These are phyloP conservation scores for Telopea speciosissima DNA, from an alignment of 177 flowering plant species.

Conservation along the genomic window DNA sequence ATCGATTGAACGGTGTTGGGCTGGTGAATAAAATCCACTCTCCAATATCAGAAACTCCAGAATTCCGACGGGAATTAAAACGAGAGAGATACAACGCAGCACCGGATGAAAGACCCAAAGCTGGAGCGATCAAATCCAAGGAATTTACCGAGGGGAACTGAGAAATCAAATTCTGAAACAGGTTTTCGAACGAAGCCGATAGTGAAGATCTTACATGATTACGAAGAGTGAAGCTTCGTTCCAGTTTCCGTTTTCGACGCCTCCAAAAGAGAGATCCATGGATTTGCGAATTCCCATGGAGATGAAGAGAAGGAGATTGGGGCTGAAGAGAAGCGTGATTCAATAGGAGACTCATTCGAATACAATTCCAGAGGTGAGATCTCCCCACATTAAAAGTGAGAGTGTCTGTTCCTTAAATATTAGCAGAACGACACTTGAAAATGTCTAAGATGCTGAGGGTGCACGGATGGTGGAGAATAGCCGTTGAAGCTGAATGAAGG, in stretches of 20 bases:
- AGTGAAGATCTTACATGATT: neutral
- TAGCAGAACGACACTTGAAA: neutral
- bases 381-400: neutral
- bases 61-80: neutral
- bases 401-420: neutral
- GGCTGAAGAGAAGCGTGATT: constrained; percentile 3
- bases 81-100: constrained; percentile 30
- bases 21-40: constrained; percentile 71
- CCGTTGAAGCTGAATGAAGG: no score
- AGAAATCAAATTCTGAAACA: constrained; percentile 29
- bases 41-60: constrained; percentile 26
- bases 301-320: constrained; percentile 12
- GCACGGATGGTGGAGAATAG: neutral
- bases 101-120: constrained; percentile 59
- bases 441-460: neutral
- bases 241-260: constrained; percentile 21
- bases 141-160: constrained; percentile 35
- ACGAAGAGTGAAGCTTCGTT: neutral
- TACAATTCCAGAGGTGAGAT: neutral
- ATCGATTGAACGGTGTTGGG: constrained; percentile 91
- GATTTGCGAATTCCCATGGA: constrained; percentile 6
- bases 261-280: constrained; percentile 21
- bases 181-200: constrained; percentile 14
- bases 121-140: constrained; percentile 39
- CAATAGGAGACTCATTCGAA: constrained; percentile 11